Evolutionary conservation across 2,329 filamentous ascomycete genomes (phyloP), one percentile per base, ranked within the genome.

Genomic region (Ceratocystis cacaofunesta): DNA sequence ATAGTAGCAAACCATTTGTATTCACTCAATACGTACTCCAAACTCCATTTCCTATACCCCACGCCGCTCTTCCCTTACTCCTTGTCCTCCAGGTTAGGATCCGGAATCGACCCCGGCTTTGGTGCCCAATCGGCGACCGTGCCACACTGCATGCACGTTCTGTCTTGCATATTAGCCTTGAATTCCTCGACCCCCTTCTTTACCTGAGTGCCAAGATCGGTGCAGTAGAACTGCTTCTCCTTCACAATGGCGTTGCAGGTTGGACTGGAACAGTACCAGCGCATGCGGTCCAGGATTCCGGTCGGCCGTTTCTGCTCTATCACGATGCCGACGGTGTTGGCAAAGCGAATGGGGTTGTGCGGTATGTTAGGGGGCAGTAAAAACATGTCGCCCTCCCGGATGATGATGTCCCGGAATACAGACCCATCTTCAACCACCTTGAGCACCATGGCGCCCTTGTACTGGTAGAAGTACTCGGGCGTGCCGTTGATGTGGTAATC

Each of bases 401-500:
- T 96, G 72, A 91, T 81, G 69, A 97, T 84, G 76, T 97, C 92
- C 69, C 85, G 82, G 76, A 95, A 95, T 61, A 77, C 68, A 74
- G 80, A 74, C 66, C 80, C 75, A 68, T 96, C 90, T 68, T 96
- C 90, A 69, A 96, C 89, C 17, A 94, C 88, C 74, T 95, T 95
- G 70, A 99, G 87, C 66, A 94, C 80, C 92, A 97, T 96, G 70
- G 87, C 86, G 70, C 94, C 94, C 71, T 86, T 86, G 82, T 96
- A 85, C 76, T 97, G 92, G 81, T 94, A 97, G 84, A 97, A 99
- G 87, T 92, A 97, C 76, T 97, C 94, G 12, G 94, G 86, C 0
- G 92, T 97, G 71, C 85, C 80, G 80, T 97, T 97, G 82, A 97
- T 92, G 81, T 97, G 94, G 80, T 96, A 99, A 80, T 97, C 94